Evolutionary conservation across 2,329 filamentous ascomycete genomes (phyloP).

Genomic region (Trichoderma afroharzianum): DNA sequence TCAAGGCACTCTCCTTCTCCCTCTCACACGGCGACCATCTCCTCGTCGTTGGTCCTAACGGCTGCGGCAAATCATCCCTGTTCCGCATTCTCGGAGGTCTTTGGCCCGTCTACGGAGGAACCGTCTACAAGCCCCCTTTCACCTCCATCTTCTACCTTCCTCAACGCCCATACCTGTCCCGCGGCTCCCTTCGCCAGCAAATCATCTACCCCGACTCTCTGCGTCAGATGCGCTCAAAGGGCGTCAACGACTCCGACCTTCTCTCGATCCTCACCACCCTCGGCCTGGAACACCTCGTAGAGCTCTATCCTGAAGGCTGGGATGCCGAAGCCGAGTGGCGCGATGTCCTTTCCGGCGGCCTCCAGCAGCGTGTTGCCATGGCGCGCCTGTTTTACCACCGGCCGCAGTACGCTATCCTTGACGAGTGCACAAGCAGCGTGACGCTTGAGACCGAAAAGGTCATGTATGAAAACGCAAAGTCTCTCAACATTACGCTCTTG

Average conservation of each 20-base stretch:
- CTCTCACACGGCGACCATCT: slow-evolving; percentile 86
- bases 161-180: slow-evolving; percentile 87
- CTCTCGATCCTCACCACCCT: slow-evolving; percentile 72
- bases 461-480: slow-evolving; percentile 97
- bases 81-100: slow-evolving; percentile 95
- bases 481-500: slow-evolving; percentile 89
- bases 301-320: slow-evolving; percentile 74
- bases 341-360: slow-evolving; percentile 83
- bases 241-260: slow-evolving; percentile 78
- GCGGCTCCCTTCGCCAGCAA: slow-evolving; percentile 89
- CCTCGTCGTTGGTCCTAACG: slow-evolving; percentile 92
- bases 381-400: slow-evolving; percentile 90
- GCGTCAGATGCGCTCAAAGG: slow-evolving; percentile 80
- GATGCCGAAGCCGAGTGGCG: slow-evolving; percentile 96
- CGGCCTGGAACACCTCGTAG: slow-evolving; percentile 78
- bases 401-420: slow-evolving; percentile 89
- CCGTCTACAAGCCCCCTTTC: slow-evolving; percentile 85
- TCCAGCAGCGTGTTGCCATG: slow-evolving; percentile 97
- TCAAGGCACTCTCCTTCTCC: slow-evolving; percentile 80
- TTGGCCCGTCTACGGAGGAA: slow-evolving; percentile 96
- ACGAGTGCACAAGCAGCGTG: slow-evolving; percentile 95
- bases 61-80: slow-evolving; percentile 91
- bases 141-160: slow-evolving; percentile 98
- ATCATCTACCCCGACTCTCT: slow-evolving; percentile 93
- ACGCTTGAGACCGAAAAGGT: slow-evolving; percentile 90